A percentile compares a stretch with the other conserved stretches of the same genome.
These are phyloP conservation scores for Aegilops sharonensis DNA, from an alignment of 176 grass and related monocot genomes.

Conservation along the genomic window DNA sequence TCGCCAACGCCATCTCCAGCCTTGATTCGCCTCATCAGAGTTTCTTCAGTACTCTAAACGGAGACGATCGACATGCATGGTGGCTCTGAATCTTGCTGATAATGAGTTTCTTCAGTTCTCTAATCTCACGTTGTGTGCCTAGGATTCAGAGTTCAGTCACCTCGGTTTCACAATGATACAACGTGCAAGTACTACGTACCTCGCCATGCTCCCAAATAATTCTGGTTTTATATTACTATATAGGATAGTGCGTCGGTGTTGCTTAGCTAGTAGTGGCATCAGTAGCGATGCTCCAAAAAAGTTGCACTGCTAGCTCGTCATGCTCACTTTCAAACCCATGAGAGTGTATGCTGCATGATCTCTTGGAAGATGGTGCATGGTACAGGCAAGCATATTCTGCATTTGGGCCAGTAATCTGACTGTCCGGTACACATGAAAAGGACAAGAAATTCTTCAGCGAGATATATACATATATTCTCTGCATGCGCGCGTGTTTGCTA, in stretches of 20 bases:
- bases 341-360: background rate
- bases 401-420: background rate
- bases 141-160: slow-evolving; percentile 4
- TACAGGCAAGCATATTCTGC: slow-evolving; percentile 9
- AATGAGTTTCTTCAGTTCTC: too few species aligned
- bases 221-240: background rate
- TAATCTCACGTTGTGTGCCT: background rate
- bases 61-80: background rate
- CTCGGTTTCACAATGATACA: too few species aligned
- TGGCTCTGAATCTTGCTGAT: background rate
- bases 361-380: background rate
- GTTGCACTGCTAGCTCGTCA: background rate
- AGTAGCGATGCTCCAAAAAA: background rate
- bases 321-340: too few species aligned
- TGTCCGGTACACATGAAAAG: slow-evolving; percentile 11
- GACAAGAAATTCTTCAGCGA: background rate
- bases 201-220: background rate
- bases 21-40: background rate
- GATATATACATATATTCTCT: background rate
- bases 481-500: background rate
- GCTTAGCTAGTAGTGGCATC: too few species aligned
- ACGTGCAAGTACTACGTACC: too few species aligned
- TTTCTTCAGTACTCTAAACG: background rate
- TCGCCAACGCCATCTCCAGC: background rate
- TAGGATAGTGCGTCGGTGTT: background rate